Conservation (phyloP, 306 rosid genomes). For the Vigna hirtella region DNA sequence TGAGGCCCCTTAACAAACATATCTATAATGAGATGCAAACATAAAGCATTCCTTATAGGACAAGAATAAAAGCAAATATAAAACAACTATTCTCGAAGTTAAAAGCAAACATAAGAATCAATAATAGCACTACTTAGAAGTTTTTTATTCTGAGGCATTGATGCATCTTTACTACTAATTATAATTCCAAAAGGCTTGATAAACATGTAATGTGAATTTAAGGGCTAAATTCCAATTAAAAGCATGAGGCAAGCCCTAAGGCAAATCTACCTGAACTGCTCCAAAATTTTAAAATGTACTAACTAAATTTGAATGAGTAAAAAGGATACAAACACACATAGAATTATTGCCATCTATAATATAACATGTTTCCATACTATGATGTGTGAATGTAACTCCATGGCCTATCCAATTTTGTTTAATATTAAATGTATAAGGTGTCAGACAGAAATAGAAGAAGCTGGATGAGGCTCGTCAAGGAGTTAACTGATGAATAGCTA, state of each 20-base stretch:
- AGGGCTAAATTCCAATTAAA: not conserved
- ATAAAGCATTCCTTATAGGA: slow-evolving; percentile 12
- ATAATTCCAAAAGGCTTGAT: not conserved
- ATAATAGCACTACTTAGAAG: slow-evolving; percentile 3
- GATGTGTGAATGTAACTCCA: slow-evolving; percentile 1
- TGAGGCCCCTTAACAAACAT: slow-evolving; percentile 10
- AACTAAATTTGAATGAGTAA: slow-evolving; percentile 5
- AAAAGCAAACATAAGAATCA: not conserved
- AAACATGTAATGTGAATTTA: slow-evolving; percentile 12
- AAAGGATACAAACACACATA: not conserved
- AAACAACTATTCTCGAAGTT: not conserved
- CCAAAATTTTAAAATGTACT: slow-evolving; percentile 1
- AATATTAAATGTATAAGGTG: not conserved
- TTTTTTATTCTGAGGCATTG: not conserved
- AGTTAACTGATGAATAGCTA: slow-evolving; percentile 7
- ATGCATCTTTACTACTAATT: not conserved
- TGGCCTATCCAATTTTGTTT: not conserved
- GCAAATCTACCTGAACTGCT: slow-evolving; percentile 7
- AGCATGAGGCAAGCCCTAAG: not conserved
- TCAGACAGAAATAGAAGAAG: not conserved
- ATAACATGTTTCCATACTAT: not conserved
- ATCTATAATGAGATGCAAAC: not conserved
- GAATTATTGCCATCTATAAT: slow-evolving; percentile 1
- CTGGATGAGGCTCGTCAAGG: not conserved
- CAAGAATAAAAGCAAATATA: slow-evolving; percentile 24